These are phyloP conservation scores for Phalaenopsis aphrodite DNA, from an alignment of 106 monocot genomes.

Conservation along the genomic window DNA sequence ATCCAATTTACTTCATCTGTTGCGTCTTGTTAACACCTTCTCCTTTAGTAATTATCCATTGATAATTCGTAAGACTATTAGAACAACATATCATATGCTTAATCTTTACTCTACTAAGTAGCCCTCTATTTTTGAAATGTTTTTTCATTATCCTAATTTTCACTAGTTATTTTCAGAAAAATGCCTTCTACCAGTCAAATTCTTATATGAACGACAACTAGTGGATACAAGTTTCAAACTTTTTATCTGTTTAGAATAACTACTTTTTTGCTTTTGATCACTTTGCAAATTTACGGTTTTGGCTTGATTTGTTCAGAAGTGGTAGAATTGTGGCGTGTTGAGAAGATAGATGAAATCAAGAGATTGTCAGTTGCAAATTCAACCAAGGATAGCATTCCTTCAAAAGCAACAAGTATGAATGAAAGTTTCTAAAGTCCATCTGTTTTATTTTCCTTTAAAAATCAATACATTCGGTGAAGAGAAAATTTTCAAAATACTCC, in stretches of 20 bases:
- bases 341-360: conserved; percentile 53
- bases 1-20: not conserved
- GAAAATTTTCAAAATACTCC: too few species aligned
- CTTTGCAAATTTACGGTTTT: not conserved
- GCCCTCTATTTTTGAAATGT: not conserved
- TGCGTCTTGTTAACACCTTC: not conserved
- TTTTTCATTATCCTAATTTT: not conserved
- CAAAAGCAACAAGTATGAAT: conserved; percentile 52
- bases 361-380: conserved; percentile 18
- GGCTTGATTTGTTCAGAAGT: conserved; percentile 36
- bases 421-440: not conserved
- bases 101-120: not conserved
- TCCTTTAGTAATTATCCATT: not conserved
- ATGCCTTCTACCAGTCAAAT: not conserved
- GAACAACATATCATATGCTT: not conserved
- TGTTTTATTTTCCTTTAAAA: conserved; percentile 2
- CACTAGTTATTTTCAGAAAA: not conserved
- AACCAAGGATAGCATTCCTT: conserved; percentile 21
- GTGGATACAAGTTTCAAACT: not conserved
- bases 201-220: not conserved
- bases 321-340: conserved; percentile 58
- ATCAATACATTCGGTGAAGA: not conserved
- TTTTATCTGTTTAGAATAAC: not conserved
- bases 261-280: not conserved
- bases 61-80: not conserved